Base-by-base conservation (phyloP, 441 rosid species). In the Adansonia gregorii region DNA sequence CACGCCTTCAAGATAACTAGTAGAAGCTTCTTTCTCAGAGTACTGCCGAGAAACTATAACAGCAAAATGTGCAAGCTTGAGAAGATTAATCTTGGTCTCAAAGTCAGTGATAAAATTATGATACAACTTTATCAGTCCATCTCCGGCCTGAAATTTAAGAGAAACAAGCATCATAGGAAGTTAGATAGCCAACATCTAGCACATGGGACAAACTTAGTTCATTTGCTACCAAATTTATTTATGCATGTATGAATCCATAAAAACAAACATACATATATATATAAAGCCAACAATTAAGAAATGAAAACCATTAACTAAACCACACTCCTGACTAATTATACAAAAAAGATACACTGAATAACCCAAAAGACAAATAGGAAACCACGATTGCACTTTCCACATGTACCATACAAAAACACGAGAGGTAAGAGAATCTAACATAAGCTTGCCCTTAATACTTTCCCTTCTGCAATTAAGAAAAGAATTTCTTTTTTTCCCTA, bases 1-100 rank as follows among this genome's bases (percentile, higher is more conserved):
- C 61, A 96, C 88, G 65, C 94, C 97, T 74, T 91, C 86, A 46
- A 96, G 97, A 83, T 89, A 96, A 73, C 82, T 77, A 67, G 92
- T 85, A 17, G 98, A 97, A 79, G 91, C 94, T 80, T 90, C 94
- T 86, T 93, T 96, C 89, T 93, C 95, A 48, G 93, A 69, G 83
- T 96, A 96, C 81, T 89, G 97, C 72, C 94, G 83, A 39, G 99
- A 96, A 78, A 96, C 97, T 22, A 94, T 86, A 70, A 92, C 97
- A 63, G 98, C 91, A 60, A 96, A 93, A 79, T 93, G 98, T 9
- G 98, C 97, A 78, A 94, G 98, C 88, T 93, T 94, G 76, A 94
- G 94, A 76, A 89, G 98, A 82, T 94, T 94, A 83, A 94, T 93
- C 88, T 91, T 94, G 73, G 97, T 94, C 93, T 93, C 99, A 46